A percentile compares a stretch with the other conserved stretches of the same genome.
Evolutionary conservation across 768 basidiomycete genomes (phyloP).

Genomic region (Hortiboletus campestris): DNA sequence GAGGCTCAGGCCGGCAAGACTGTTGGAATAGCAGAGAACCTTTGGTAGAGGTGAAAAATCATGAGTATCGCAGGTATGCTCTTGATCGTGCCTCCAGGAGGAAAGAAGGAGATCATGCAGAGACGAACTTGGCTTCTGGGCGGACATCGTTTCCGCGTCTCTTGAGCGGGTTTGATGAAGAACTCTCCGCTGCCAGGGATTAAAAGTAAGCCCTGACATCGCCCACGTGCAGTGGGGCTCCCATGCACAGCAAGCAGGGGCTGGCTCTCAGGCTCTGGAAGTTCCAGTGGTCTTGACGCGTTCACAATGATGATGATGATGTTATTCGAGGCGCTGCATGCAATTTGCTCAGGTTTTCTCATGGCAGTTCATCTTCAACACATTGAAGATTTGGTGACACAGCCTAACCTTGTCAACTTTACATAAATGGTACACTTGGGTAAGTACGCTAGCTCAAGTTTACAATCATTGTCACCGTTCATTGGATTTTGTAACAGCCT

Average conservation of each 20-base stretch:
- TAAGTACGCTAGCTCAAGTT: too few relatives aligned
- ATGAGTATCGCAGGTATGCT: neutral
- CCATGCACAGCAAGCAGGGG: neutral
- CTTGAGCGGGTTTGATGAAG: neutral
- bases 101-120: neutral
- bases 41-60: neutral
- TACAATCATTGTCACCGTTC: too few relatives aligned
- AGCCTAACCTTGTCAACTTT: too few relatives aligned
- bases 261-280: neutral
- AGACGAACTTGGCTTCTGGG: neutral
- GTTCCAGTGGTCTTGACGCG: neutral
- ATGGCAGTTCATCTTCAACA: too few relatives aligned
- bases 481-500: too few relatives aligned
- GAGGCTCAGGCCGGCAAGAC: neutral
- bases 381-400: too few relatives aligned
- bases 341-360: too few relatives aligned
- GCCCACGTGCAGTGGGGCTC: neutral
- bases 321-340: too few relatives aligned
- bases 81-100: slow-evolving; percentile 2
- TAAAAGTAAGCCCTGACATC: neutral
- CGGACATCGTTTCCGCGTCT: neutral
- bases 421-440: too few relatives aligned
- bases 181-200: too few relatives aligned
- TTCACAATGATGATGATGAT: too few relatives aligned
- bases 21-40: neutral